These are phyloP conservation scores for Schizosaccharomyces octosporus DNA, from an alignment of 805 yeast species.

Conservation along the genomic window DNA sequence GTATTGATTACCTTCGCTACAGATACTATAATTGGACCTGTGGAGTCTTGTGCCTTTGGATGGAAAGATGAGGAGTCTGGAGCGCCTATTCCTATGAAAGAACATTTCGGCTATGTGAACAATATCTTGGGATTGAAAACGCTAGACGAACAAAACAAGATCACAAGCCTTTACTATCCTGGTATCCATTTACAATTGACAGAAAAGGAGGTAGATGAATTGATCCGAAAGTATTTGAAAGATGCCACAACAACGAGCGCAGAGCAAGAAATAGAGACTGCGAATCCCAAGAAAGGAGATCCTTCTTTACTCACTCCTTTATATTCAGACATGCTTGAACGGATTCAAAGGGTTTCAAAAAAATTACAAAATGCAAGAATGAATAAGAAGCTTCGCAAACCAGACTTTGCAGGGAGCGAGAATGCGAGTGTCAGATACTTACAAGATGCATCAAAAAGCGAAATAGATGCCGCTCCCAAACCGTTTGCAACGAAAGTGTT, in stretches of 20 bases:
- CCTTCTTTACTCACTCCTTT: background rate
- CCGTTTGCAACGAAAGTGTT: background rate
- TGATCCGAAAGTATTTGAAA: background rate
- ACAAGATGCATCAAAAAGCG: too few species aligned
- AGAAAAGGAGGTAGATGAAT: slow-evolving; percentile 7
- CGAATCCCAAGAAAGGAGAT: background rate
- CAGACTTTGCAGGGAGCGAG: too few species aligned
- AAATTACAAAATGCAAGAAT: background rate
- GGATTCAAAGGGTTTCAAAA: background rate
- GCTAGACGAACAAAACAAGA: slow-evolving; percentile 20
- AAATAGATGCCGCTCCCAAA: background rate
- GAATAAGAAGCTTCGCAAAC: too few species aligned
- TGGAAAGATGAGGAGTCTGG: slow-evolving; percentile 27
- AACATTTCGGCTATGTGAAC: slow-evolving; percentile 25
- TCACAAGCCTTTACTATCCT: slow-evolving; percentile 27
- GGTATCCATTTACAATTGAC: slow-evolving; percentile 44
- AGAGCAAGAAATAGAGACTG: background rate
- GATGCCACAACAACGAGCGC: background rate
- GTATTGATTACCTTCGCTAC: slow-evolving; percentile 34
- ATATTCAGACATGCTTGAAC: background rate
- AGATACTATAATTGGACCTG: slow-evolving; percentile 51
- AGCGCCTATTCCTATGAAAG: slow-evolving; percentile 19
- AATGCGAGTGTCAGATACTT: too few species aligned
- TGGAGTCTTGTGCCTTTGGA: slow-evolving; percentile 38
- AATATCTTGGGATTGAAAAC: slow-evolving; percentile 36